Conservation (phyloP, 306 rosid genomes). For the Vigna radiata region DNA sequence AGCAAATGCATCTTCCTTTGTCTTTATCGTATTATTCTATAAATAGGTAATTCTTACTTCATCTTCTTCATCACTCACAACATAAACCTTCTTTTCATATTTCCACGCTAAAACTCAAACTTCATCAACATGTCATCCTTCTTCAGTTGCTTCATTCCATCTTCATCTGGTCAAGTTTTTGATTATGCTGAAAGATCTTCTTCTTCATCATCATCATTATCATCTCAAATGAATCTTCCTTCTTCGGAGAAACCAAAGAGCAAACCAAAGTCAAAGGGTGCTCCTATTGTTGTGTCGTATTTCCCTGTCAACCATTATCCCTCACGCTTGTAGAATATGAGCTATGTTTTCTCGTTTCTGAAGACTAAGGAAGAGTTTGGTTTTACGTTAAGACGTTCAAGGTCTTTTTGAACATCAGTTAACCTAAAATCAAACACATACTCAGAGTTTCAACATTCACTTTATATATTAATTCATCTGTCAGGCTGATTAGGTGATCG, state of each 20-base stretch:
- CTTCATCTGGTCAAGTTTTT: slow-evolving; percentile 11
- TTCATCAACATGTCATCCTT: slow-evolving; percentile 1
- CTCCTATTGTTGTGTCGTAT: slow-evolving; percentile 40
- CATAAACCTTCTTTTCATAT: too few relatives aligned
- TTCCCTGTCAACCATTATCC: slow-evolving; percentile 34
- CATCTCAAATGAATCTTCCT: not conserved
- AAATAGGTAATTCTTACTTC: too few relatives aligned
- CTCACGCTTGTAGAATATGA: slow-evolving; percentile 1
- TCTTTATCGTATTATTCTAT: not conserved
- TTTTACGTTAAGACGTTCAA: too few relatives aligned
- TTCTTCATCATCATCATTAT: not conserved
- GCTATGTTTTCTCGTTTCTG: too few relatives aligned
- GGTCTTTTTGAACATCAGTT: too few relatives aligned
- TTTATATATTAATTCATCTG: too few relatives aligned
- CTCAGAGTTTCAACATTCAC: too few relatives aligned
- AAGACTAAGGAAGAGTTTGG: not conserved
- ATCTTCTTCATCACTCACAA: not conserved
- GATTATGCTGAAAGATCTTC: slow-evolving; percentile 16
- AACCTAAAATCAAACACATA: too few relatives aligned
- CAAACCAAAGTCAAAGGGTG: slow-evolving; percentile 32
- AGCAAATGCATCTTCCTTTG: too few relatives aligned
- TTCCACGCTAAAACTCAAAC: too few relatives aligned
- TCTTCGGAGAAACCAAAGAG: slow-evolving; percentile 36
- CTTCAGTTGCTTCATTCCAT: slow-evolving; percentile 33
- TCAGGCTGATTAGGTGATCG: too few relatives aligned